Evolutionary conservation across 768 basidiomycete species (phyloP), one percentile per base, ranked within the genome.

Genomic region (Boletellus ananas): DNA sequence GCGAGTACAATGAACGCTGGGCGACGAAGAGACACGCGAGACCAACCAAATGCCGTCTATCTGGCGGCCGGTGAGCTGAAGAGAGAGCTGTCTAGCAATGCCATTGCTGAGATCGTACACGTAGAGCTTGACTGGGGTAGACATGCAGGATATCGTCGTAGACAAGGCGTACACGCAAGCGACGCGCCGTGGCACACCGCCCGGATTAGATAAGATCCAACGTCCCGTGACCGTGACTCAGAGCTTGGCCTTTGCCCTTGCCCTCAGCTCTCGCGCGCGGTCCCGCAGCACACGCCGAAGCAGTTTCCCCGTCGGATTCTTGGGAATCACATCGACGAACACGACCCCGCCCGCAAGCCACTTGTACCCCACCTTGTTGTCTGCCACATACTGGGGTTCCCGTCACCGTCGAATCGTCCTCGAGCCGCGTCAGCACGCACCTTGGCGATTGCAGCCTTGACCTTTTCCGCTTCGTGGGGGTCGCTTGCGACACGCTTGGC

Each of bases 101-200:
- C 94, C 94, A 61, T 85, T 83, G 68, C 85, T 93, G 46, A 95
- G 83, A 61, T 96, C 94, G 67, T 96, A 96, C 1, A 95, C 82
- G 62, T 94, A 93, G 21, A 96, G 78, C 57, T 90, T 74, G 16
- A 96, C 92, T 23, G 70, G 69, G 23, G 64, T 17, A 13, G 63
- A 51, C 62, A 63, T 63, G 47, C 7, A 16, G 29, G 29, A 25
- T 25, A 25, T 25, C 23, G 23, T 39, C 2, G 43, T 34, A 41
- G 36, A 23, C 1, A 29, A 34, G 11, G 37, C 12, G 8, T 29
- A 16, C 13, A 14, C 21, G 42, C 29, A 29, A 25, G 34, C 4
- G 21, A 58, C 62, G 36, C 61, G 64, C 45, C 10, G 29, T 29
- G 11, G 29, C 1, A 29, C 29, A 29, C 29, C 7, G 29, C 29